Conservation (phyloP, 2,329 filamentous ascomycete genomes). For the Trichoderma sp. region DNA sequence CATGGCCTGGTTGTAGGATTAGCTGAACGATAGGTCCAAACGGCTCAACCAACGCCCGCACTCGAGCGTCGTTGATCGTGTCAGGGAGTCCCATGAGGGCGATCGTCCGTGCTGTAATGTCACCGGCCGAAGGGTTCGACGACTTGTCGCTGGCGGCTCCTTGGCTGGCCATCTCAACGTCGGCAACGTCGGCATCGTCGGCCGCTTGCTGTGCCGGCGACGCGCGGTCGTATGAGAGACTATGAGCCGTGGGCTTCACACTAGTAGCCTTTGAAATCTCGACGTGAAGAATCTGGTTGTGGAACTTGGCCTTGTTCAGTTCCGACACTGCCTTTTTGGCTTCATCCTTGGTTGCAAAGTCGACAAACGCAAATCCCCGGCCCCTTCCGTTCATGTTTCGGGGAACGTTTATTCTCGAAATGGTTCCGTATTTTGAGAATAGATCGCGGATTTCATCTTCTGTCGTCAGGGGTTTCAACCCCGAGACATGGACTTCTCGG, state of each 20-base stretch:
- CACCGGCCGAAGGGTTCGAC: conserved; percentile 39
- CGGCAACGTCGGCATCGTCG: conserved; percentile 33
- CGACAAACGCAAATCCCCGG: conserved; percentile 77
- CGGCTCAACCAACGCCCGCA: conserved; percentile 68
- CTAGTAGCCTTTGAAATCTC: conserved; percentile 56
- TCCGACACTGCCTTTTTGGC: conserved; percentile 63
- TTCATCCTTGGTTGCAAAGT: conserved; percentile 68
- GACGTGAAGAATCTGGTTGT: conserved; percentile 64
- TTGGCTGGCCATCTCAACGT: conserved; percentile 23
- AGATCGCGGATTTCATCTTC: conserved; percentile 68
- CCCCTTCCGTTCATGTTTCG: conserved; percentile 64
- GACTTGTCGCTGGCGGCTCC: conserved; percentile 34
- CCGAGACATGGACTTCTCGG: conserved; percentile 76
- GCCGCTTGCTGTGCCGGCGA: conserved; percentile 36
- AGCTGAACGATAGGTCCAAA: conserved; percentile 72
- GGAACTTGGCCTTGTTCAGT: conserved; percentile 69
- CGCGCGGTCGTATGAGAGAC: conserved; percentile 31
- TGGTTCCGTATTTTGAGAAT: conserved; percentile 72
- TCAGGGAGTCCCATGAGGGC: conserved; percentile 84
- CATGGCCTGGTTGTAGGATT: conserved; percentile 73
- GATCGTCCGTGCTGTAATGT: conserved; percentile 66
- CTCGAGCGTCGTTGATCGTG: conserved; percentile 83
- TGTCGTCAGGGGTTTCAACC: conserved; percentile 58
- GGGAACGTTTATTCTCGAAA: conserved; percentile 70
- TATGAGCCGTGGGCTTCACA: conserved; percentile 54